Conservation (phyloP, 2,329 filamentous ascomycete genomes). For the Neofusicoccum sp. region DNA sequence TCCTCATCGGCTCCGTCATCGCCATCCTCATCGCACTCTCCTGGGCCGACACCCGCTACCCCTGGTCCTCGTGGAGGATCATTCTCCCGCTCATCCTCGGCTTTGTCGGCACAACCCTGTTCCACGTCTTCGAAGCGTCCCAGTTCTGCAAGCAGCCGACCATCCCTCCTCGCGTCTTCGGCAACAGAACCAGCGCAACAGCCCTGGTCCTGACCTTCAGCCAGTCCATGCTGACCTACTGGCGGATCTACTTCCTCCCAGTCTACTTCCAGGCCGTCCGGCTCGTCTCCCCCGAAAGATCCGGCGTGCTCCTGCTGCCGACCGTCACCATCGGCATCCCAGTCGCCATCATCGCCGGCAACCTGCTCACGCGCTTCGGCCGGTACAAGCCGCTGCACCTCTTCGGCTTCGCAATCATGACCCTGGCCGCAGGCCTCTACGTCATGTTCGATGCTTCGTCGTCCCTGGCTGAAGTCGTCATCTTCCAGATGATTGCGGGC, state of each 20-base stretch:
- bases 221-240: slow-evolving; percentile 41
- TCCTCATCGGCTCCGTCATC: slow-evolving; percentile 40
- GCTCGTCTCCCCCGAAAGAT: slow-evolving; percentile 38
- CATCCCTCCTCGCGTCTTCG: slow-evolving; percentile 40
- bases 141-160: slow-evolving; percentile 36
- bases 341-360: slow-evolving; percentile 29
- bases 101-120: slow-evolving; percentile 35
- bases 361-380: slow-evolving; percentile 36
- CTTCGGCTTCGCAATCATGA: slow-evolving; percentile 29
- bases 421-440: slow-evolving; percentile 29
- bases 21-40: slow-evolving; percentile 42
- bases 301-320: slow-evolving; percentile 44
- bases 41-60: slow-evolving; percentile 36
- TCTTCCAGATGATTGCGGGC: slow-evolving; percentile 32
- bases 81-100: slow-evolving; percentile 43
- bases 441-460: slow-evolving; percentile 24
- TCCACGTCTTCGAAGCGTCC: slow-evolving; percentile 43
- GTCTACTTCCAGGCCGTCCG: slow-evolving; percentile 48
- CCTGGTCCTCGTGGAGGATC: slow-evolving; percentile 38
- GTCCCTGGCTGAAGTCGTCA: slow-evolving; percentile 25
- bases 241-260: slow-evolving; percentile 37
- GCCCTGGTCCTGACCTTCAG: slow-evolving; percentile 33
- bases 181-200: slow-evolving; percentile 26
- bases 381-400: slow-evolving; percentile 25
- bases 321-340: slow-evolving; percentile 31